phyloP scores from a whole-genome alignment of 345 rosid species.

The Gossypium anomalum region DNA sequence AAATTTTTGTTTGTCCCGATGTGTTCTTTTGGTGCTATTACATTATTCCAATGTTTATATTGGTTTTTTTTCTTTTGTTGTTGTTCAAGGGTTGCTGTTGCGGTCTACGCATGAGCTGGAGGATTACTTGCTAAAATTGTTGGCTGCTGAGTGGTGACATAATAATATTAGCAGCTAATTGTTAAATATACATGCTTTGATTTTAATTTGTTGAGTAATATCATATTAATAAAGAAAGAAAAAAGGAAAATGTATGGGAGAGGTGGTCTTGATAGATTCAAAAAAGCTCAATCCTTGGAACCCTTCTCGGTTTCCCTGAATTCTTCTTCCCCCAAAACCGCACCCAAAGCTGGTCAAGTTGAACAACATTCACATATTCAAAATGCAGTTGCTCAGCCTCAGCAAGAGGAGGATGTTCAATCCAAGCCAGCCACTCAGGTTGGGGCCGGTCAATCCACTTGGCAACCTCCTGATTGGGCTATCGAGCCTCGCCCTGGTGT shows the following conservation, averaged over 20 bases:
- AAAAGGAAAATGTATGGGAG: conserved; percentile 70
- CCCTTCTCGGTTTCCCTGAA: conserved; percentile 70
- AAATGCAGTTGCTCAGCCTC: conserved; percentile 16
- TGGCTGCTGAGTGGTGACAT: background rate
- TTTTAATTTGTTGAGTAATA: background rate
- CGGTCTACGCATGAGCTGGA: background rate
- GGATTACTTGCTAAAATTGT: background rate
- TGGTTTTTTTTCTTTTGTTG: background rate
- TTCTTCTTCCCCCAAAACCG: conserved; percentile 37
- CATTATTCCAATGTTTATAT: background rate
- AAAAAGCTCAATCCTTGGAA: conserved; percentile 81
- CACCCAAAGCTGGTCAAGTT: conserved; percentile 21
- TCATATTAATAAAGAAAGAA: background rate
- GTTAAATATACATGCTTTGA: background rate
- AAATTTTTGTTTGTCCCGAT: background rate
- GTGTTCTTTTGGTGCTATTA: background rate
- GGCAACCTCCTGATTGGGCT: conserved; percentile 97
- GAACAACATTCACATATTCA: conserved; percentile 32
- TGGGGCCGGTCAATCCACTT: conserved; percentile 80
- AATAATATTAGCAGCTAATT: background rate
- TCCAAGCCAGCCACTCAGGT: conserved; percentile 48
- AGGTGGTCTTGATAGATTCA: conserved; percentile 84
- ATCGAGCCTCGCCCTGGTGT: conserved; percentile 87
- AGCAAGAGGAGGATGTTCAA: conserved; percentile 35
- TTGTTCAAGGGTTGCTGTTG: background rate